These are phyloP conservation scores for Aspergillus novofumigatus DNA, from an alignment of 2,329 filamentous ascomycete genomes.

Conservation along the genomic window DNA sequence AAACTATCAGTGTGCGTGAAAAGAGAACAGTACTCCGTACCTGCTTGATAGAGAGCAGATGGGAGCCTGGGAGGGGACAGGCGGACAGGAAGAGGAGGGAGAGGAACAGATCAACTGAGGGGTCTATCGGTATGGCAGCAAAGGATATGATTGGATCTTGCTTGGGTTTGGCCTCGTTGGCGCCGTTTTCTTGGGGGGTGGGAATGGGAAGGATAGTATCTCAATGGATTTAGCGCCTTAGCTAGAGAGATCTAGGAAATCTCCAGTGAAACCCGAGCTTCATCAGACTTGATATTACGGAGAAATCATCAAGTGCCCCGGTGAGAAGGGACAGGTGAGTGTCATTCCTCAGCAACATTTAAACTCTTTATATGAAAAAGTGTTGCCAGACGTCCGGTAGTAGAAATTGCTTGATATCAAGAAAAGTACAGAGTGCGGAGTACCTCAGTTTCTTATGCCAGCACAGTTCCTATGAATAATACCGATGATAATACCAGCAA, in stretches of 20 bases:
- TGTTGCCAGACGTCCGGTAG: background rate
- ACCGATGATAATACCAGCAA: background rate
- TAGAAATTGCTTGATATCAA: background rate
- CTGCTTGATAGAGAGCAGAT: background rate
- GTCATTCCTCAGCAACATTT: background rate
- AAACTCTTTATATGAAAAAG: background rate
- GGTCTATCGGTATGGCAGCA: background rate
- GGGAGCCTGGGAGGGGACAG: background rate
- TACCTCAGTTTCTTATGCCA: background rate
- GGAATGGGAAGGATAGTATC: background rate
- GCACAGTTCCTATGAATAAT: background rate
- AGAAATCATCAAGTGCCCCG: background rate
- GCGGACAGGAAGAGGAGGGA: background rate
- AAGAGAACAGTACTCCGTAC: background rate
- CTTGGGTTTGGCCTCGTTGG: background rate
- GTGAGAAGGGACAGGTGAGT: conserved; percentile 1
- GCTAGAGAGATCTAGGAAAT: background rate
- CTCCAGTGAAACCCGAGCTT: background rate
- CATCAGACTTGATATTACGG: background rate
- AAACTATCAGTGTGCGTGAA: background rate
- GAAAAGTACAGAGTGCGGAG: background rate
- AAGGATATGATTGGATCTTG: background rate
- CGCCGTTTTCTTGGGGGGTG: background rate
- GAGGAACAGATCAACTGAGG: background rate
- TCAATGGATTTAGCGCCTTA: background rate